Evolutionary conservation across 306 rosid species (phyloP), one percentile per base, ranked within the genome.

Genomic region (Rosa lucieae): DNA sequence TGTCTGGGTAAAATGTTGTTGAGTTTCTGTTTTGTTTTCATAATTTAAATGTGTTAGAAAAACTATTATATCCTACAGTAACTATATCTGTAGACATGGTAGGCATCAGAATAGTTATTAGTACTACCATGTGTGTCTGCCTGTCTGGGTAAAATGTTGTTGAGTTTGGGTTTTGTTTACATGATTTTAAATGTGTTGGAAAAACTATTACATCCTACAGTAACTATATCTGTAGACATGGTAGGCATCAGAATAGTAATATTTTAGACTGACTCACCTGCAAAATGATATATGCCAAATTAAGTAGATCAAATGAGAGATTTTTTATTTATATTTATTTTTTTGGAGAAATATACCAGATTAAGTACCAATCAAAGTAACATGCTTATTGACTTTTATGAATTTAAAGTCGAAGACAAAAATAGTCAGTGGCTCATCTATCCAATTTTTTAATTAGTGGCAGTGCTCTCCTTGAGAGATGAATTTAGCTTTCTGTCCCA

Each of bases 131-230:
- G 44, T 43, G 70, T 40, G 67, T 23, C 44, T 58, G 26, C 72
- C 49, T n/a, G 53, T 69, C 73, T 44, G 73, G 73, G 46, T 35
- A 5, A 75, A 75, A 75, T 75, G 29, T 75, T 44, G 61, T 61
- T 6, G 71, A 18, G 10, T 46, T 62, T 46, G 3, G 29, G 59
- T 32, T 5, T 37, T 63, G 11, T 75, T 17, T 23, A 8, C 21
- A 55, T 55, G 8, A 53, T 56, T 18, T 3, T 12, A 12, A 14
- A 48, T 18, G 76, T 51, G 40, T 40, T 42, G 47, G 39, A 56
- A 56, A 13, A 42, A 7, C 4, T 20, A 55, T 74, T n/a, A 26
- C 43, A 42, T 55, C 21, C 37, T 1, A 5, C 2, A 4, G 37
- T 74, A 13, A 8, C n/a, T 5, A 14, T 35, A 6, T 26, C n/a